phyloP scores from a whole-genome alignment of 1,139 yeast species.

The Arxiozyma slooffiae region DNA sequence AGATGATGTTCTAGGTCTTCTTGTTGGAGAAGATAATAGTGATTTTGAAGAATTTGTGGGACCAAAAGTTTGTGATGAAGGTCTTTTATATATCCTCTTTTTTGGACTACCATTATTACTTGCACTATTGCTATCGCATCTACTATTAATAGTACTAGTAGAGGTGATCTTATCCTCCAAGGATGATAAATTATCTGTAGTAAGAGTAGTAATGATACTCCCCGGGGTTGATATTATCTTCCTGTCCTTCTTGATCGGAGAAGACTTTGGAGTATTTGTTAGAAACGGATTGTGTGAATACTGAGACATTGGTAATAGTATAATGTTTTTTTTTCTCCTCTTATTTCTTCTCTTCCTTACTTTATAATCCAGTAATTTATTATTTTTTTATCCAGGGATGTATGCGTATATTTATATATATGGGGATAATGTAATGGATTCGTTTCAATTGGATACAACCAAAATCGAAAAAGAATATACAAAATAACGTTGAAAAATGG shows the following conservation, averaged over 20 bases:
- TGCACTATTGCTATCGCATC: conserved; percentile 5
- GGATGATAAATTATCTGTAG: conserved; percentile 9
- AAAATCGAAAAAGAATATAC: not conserved
- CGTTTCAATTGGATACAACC: not conserved
- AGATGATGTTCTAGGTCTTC: conserved; percentile 23
- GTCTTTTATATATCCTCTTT: conserved; percentile 17
- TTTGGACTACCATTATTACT: not conserved
- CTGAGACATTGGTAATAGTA: not conserved
- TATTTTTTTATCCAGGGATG: not conserved
- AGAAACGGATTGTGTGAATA: conserved; percentile 3
- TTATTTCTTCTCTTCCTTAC: not conserved
- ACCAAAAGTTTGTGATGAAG: conserved; percentile 9
- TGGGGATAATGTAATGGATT: not conserved
- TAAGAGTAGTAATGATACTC: conserved; percentile 25
- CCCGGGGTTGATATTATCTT: not conserved
- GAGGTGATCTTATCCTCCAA: conserved; percentile 16
- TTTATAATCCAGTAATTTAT: no score
- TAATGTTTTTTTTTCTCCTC: not conserved
- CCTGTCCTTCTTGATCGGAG: conserved; percentile 3
- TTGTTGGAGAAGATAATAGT: conserved; percentile 24
- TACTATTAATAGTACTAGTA: conserved; percentile 13
- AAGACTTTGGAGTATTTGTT: conserved; percentile 4
- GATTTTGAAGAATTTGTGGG: conserved; percentile 9
- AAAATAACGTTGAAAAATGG: not conserved
- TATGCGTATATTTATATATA: no score